phyloP scores from a whole-genome alignment of 192 early-diverging fungal genomes.

The Coemansia erecta region DNA sequence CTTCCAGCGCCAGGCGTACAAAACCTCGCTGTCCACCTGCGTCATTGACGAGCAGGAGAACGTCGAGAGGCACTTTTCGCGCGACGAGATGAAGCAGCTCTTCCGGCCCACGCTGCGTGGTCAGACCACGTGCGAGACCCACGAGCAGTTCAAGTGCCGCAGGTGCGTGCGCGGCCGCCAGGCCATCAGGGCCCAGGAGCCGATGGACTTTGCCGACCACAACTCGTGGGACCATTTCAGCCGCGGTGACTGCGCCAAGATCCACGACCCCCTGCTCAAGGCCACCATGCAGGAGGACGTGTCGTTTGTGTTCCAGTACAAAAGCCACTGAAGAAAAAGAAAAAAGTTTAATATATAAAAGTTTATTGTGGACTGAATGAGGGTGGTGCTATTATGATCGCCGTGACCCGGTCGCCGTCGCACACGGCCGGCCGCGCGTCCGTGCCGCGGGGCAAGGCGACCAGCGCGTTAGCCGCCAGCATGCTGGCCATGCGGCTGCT shows the following conservation, averaged over 20 bases:
- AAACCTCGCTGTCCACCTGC: constrained; percentile 83
- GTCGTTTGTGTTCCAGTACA: constrained; percentile 81
- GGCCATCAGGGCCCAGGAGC: constrained; percentile 58
- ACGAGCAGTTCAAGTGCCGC: constrained; percentile 95
- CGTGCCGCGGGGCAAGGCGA: constrained; percentile 64
- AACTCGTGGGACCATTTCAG: constrained; percentile 80
- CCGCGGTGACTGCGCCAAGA: constrained; percentile 54
- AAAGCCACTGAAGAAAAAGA: constrained; percentile 52
- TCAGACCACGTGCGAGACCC: constrained; percentile 76
- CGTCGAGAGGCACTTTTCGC: constrained; percentile 91
- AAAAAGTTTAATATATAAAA: too few species aligned
- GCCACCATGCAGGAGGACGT: constrained; percentile 62
- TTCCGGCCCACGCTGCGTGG: constrained; percentile 75
- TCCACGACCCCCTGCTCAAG: constrained; percentile 64
- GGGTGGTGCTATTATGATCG: constrained; percentile 31
- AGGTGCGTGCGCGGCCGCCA: constrained; percentile 87
- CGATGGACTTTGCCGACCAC: constrained; percentile 75
- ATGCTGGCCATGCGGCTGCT: constrained; percentile 78
- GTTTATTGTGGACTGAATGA: not conserved
- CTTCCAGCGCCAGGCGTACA: constrained; percentile 89
- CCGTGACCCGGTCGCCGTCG: constrained; percentile 19
- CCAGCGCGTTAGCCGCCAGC: constrained; percentile 72
- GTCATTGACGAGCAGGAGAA: constrained; percentile 95
- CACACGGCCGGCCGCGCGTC: constrained; percentile 11
- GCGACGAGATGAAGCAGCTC: constrained; percentile 83